Evolutionary conservation across 148 eudicot genomes (phyloP).

Genomic region (Chenopodium quinoa): DNA sequence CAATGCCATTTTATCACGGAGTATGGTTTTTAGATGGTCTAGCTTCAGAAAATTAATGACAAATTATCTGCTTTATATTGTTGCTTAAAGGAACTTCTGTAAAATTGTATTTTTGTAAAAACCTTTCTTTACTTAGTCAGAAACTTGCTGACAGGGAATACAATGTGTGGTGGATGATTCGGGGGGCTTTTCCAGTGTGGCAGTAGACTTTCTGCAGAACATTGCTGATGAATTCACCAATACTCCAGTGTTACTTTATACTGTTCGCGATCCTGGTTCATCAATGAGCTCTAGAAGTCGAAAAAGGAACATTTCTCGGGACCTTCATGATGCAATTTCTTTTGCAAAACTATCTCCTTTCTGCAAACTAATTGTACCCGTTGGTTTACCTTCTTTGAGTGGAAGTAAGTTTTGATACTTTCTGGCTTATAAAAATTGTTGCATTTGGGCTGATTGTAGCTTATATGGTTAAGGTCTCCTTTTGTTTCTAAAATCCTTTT

Average conservation of each 20-base stretch:
- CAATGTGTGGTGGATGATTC: conserved; percentile 84
- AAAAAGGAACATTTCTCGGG: conserved; percentile 46
- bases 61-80: background rate
- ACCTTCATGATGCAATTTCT: conserved; percentile 82
- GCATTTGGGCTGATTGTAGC: background rate
- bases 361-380: conserved; percentile 73
- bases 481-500: background rate
- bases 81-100: background rate
- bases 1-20: background rate
- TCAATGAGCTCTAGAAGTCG: conserved; percentile 34
- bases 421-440: background rate
- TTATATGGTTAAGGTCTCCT: background rate
- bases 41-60: background rate
- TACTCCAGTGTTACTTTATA: conserved; percentile 73
- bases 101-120: background rate
- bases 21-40: background rate
- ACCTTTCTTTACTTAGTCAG: conserved; percentile 2
- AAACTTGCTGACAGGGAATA: conserved; percentile 60
- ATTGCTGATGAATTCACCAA: conserved; percentile 85
- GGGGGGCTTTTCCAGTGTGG: conserved; percentile 90
- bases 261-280: conserved; percentile 56
- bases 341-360: conserved; percentile 72
- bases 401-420: conserved; percentile 44
- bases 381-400: conserved; percentile 73
- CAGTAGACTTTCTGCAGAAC: conserved; percentile 68